Percentiles rank a stretch among this genome's conserved stretches.
These are phyloP conservation scores for Yamadazyma songkhlaensis DNA, from an alignment of 1,139 yeast genomes.

Conservation along the genomic window DNA sequence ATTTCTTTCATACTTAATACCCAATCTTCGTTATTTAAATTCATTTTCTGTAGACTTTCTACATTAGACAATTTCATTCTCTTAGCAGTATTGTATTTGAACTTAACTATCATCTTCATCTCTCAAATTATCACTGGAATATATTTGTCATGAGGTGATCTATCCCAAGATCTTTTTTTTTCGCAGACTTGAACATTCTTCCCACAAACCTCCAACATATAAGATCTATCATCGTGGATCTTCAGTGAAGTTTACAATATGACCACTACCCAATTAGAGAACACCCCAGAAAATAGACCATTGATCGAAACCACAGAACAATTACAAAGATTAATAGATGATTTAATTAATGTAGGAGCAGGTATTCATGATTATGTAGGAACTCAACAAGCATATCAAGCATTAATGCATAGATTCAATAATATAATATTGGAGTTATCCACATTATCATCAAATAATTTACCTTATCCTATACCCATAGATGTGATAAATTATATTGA, in stretches of 20 bases:
- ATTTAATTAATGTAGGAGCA: conserved; percentile 84
- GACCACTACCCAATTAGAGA: conserved; percentile 36
- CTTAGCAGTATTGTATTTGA: too few relatives aligned
- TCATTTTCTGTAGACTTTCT: too few relatives aligned
- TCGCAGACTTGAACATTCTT: conserved; percentile 4
- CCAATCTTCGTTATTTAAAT: conserved; percentile 20
- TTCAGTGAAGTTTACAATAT: too few relatives aligned
- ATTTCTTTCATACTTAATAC: conserved; percentile 22
- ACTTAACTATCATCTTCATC: too few relatives aligned
- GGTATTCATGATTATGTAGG: conserved; percentile 93
- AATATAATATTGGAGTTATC: conserved; percentile 39
- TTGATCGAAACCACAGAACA: conserved; percentile 54
- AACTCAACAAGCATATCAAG: conserved; percentile 52
- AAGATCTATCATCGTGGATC: too few relatives aligned
- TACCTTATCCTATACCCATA: conserved; percentile 57
- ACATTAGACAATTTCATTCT: too few relatives aligned
- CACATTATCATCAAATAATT: conserved; percentile 25
- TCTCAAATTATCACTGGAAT: too few relatives aligned
- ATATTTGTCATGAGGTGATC: background rate
- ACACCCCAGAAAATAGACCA: conserved; percentile 34
- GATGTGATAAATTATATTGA: conserved; percentile 85
- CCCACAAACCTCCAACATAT: background rate
- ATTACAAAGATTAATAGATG: conserved; percentile 72
- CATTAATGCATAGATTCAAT: conserved; percentile 40
- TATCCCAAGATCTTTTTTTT: background rate